Percentiles rank a stretch among this genome's conserved stretches.
Conservation (phyloP, 768 basidiomycete genomes). For the Boletus reticuloceps region DNA sequence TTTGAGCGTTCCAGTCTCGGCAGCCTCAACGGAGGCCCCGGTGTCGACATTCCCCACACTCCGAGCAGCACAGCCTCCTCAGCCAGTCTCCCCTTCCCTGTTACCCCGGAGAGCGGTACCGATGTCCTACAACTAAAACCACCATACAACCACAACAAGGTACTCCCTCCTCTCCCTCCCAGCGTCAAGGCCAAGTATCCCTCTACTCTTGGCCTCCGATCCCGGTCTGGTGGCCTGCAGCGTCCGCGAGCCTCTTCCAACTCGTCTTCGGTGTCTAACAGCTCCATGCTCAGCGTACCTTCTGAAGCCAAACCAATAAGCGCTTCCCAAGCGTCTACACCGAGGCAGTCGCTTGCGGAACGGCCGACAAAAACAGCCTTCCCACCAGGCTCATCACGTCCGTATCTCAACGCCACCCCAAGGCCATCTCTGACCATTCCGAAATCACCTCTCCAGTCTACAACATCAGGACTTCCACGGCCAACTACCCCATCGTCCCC, state of each 20-base stretch:
- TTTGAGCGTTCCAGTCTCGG: slow-evolving; percentile 27
- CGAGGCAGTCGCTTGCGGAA: slow-evolving; percentile 8
- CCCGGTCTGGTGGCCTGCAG: slow-evolving; percentile 7
- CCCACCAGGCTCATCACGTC: slow-evolving; percentile 10
- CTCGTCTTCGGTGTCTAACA: slow-evolving; percentile 24
- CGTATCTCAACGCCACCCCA: slow-evolving; percentile 18
- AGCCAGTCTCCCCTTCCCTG: slow-evolving; percentile 28
- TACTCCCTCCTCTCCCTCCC: slow-evolving; percentile 31
- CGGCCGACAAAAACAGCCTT: slow-evolving; percentile 10
- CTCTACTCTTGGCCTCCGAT: slow-evolving; percentile 13
- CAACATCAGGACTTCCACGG: slow-evolving; percentile 17
- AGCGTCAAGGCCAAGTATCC: slow-evolving; percentile 18
- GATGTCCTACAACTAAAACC: slow-evolving; percentile 9
- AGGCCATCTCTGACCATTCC: slow-evolving; percentile 29
- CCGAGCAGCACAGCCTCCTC: slow-evolving; percentile 33
- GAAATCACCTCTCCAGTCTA: slow-evolving; percentile 19
- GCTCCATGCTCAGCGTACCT: slow-evolving; percentile 12
- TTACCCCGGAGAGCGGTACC: slow-evolving; percentile 25
- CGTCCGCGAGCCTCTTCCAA: slow-evolving; percentile 37
- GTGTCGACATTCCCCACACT: slow-evolving; percentile 21
- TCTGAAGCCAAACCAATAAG: slow-evolving; percentile 7
- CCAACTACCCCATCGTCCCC: slow-evolving; percentile 20
- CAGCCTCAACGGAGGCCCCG: slow-evolving; percentile 19
- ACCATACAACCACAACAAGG: slow-evolving; percentile 27
- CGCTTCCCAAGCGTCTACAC: slow-evolving; percentile 10